Base-by-base conservation (phyloP, 2,329 filamentous ascomycete species). In the Nigrospora sphaerica region DNA sequence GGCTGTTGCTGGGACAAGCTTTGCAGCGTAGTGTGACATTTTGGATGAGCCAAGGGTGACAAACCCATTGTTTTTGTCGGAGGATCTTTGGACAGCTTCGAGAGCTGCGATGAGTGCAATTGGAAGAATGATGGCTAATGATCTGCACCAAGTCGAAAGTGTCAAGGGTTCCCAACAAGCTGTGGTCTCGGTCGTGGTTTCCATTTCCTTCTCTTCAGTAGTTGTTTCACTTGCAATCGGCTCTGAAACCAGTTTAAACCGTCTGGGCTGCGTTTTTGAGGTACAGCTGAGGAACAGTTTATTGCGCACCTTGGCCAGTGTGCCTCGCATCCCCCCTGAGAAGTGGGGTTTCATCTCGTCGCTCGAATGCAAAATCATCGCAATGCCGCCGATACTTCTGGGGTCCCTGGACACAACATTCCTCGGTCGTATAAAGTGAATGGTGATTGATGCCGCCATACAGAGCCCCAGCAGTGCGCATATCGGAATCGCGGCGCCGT, bases 401-500 rank as follows among this genome's bases (percentile, higher is more conserved):
- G 46, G 46, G 14, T 47, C 42, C n/a, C 46, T 19, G 13, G 46
- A 41, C 6, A 47, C 46, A 19, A 47, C 36, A 1, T 16, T 35
- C 9, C 19, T 31, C 12, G 46, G 32, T 28, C 37, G 46, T n/a
- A 32, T 10, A 10, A 14, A 28, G 4, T 44, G 16, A 2, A 47
- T 23, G 2, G 36, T 17, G 12, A 41, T 32, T 4, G 46, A 44
- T 6, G 44, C n/a, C 11, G 37, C 14, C 5, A 39, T n/a, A 19
- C 46, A 44, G 16, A 39, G 14, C 2, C 44, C 28, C 7, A 47
- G 18, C 14, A 47, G 17, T n/a, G 41, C 39, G 12, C 34, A 13
- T 1, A 44, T 23, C 9, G 36, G 12, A 31, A 37, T 16, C 6
- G 46, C 42, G 13, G 16, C 23, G 1, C 35, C 46, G 14, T 31